Evolutionary conservation across 2,329 filamentous ascomycete species (phyloP), one percentile per base, ranked within the genome.

Genomic region (Xylaria sp.): DNA sequence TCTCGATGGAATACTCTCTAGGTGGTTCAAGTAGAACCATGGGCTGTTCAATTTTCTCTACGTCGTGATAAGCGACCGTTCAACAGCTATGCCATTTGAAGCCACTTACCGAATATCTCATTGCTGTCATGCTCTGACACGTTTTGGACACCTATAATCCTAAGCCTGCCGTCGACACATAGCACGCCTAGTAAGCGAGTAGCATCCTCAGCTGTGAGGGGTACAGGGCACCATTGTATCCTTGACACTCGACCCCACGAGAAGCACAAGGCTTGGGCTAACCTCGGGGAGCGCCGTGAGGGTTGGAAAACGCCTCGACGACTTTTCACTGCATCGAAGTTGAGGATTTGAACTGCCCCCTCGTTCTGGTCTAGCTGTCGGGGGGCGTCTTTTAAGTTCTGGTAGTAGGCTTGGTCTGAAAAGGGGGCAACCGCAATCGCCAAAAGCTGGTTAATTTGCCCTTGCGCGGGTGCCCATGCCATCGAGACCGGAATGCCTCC

Each of bases 281-380:
- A 76, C n/a, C 72, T 78, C 0, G 85, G 83, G 3, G 73, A 70
- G 7, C 73, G 69, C 36, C 68, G 72, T n/a, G 78, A 79, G 36
- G 80, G 82, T 43, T 74, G 77, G 59, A 75, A 72, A 58, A 79
- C 77, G 9, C 76, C 80, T 50, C 72, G 73, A 2, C 70, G 69
- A 23, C 72, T 72, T 20, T 73, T 75, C 13, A 79, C 76, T 2
- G 78, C 76, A 0, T 76, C 64, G 62, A 88, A 81, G 59, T 80
- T 81, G 84, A 87, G 87, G 25, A 89, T 74, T 74, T 89, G 86
- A 10, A 89, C 77, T 15, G 79, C 78, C 6, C 85, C 85, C 45
- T 81, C 76, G n/a, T 77, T 79, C 52, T 81, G 76, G 46, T 81
- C 82, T 15, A 79, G 78, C 0, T 79, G 75, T 20, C 76, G 80